These are phyloP conservation scores for Camellia sinensis DNA, from an alignment of 148 eudicot species.

Conservation along the genomic window DNA sequence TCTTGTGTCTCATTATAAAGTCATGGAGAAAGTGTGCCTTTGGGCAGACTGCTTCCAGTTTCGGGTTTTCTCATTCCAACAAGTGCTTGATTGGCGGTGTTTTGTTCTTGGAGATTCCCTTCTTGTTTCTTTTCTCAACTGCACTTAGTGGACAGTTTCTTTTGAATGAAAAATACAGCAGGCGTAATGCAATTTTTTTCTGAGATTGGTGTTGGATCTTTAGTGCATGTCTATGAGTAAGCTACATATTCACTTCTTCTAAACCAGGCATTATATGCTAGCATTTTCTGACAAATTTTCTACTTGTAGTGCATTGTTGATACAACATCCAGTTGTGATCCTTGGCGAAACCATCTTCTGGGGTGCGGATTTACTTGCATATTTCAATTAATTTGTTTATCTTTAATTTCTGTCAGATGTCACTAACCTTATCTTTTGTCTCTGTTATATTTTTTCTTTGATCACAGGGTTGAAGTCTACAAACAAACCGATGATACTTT, in stretches of 20 bases:
- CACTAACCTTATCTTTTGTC: not conserved
- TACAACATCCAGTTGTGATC: constrained; percentile 42
- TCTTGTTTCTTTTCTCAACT: constrained; percentile 62
- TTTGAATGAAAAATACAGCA: constrained; percentile 48
- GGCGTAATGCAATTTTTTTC: constrained; percentile 56
- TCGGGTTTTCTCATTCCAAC: constrained; percentile 48
- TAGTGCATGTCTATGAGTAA: constrained; percentile 65
- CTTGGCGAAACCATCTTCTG: constrained; percentile 36
- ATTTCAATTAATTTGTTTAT: not conserved
- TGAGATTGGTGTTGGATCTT: constrained; percentile 57
- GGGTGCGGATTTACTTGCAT: constrained; percentile 24
- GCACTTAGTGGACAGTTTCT: constrained; percentile 50
- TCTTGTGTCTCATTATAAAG: too few relatives aligned
- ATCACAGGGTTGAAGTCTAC: constrained; percentile 51
- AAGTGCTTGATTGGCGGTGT: constrained; percentile 91
- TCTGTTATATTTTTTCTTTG: constrained; percentile 2
- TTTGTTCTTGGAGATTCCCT: constrained; percentile 63
- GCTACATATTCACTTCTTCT: constrained; percentile 17
- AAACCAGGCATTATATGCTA: not conserved
- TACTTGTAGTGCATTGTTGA: constrained; percentile 39
- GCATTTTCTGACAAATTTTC: constrained; percentile 6
- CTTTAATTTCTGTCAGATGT: constrained; percentile 1
- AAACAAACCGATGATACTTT: constrained; percentile 30
- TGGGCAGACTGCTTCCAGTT: constrained; percentile 59
- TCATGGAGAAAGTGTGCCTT: constrained; percentile 74